Conservation (phyloP, 2,329 filamentous ascomycete species). For the Stagonosporopsis vannaccii region DNA sequence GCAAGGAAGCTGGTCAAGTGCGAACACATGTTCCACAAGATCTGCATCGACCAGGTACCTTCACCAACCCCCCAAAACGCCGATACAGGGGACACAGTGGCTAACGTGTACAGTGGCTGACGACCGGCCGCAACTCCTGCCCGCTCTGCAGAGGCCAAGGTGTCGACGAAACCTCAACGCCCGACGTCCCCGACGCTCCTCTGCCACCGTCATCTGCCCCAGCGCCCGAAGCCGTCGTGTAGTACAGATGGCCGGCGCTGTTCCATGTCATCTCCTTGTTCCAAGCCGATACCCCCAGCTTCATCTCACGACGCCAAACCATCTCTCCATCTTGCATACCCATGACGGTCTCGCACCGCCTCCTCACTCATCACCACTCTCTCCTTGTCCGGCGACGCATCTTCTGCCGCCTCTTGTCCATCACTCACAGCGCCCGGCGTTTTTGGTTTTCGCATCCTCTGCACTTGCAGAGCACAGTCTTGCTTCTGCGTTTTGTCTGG, state of each 20-base stretch:
- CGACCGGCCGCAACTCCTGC: conserved; percentile 70
- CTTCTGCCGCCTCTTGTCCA: neutral
- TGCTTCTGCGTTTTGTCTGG: neutral
- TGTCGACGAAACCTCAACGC: conserved; percentile 57
- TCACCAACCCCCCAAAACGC: neutral
- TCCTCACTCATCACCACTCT: neutral
- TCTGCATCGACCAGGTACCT: conserved; percentile 73
- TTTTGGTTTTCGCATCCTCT: neutral
- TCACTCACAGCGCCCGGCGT: conserved; percentile 14
- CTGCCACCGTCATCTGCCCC: conserved; percentile 19
- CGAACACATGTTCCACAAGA: conserved; percentile 70
- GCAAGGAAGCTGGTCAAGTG: conserved; percentile 68
- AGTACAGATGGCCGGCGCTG: conserved; percentile 3
- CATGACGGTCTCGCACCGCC: neutral
- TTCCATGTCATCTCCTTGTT: conserved; percentile 1
- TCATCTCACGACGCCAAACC: neutral
- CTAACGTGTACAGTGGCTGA: conserved; percentile 64
- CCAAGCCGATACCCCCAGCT: conserved; percentile 12
- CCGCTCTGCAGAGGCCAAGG: conserved; percentile 67
- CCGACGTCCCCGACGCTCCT: conserved; percentile 9
- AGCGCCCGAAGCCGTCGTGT: conserved; percentile 22
- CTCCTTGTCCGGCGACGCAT: neutral
- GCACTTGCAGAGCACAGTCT: neutral
- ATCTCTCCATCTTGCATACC: conserved; percentile 12
- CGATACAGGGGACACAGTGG: neutral